A percentile compares a stretch with the other conserved stretches of the same genome.
phyloP scores from a whole-genome alignment of 495 filamentous ascomycete species.

The Aspergillus asperescens region DNA sequence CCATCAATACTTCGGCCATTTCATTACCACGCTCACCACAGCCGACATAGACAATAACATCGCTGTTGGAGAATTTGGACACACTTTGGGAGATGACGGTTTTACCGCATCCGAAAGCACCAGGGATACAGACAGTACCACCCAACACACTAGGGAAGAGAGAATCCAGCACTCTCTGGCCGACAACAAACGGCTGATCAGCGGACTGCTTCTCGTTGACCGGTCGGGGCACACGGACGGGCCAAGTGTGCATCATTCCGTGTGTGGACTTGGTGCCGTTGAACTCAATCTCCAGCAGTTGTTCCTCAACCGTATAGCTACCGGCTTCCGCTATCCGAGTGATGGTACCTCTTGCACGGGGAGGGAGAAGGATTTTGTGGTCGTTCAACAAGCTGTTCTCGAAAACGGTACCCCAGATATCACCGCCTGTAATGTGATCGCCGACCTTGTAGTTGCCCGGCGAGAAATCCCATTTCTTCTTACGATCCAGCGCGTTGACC shows the following conservation, averaged over 20 bases:
- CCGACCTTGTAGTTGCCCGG: conserved; percentile 81
- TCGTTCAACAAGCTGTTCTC: conserved; percentile 95
- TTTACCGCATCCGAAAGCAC: conserved; percentile 98
- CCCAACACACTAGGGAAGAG: conserved; percentile 98
- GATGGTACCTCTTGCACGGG: conserved; percentile 84
- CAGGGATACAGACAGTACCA: conserved; percentile 95
- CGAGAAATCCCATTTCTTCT: conserved; percentile 92
- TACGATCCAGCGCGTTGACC: conserved; percentile 80
- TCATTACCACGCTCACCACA: conserved; percentile 98
- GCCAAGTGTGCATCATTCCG: conserved; percentile 98
- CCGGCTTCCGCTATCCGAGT: conserved; percentile 83
- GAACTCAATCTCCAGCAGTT: conserved; percentile 94
- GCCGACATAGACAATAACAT: conserved; percentile 98
- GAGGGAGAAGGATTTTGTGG: conserved; percentile 93
- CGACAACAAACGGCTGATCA: conserved; percentile 86
- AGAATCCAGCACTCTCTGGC: conserved; percentile 92
- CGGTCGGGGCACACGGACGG: conserved; percentile 93
- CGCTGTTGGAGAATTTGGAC: conserved; percentile 99
- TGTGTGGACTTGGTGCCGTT: conserved; percentile 90
- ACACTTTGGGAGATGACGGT: conserved; percentile 97
- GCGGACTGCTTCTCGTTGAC: conserved; percentile 84
- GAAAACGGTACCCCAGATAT: conserved; percentile 87
- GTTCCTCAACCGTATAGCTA: conserved; percentile 89
- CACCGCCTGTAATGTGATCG: conserved; percentile 93
- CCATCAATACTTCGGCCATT: conserved; percentile 99